A percentile compares a stretch with the other conserved stretches of the same genome.
These are phyloP conservation scores for Rubia peregrina DNA, from an alignment of 305 asterid species.

Conservation along the genomic window DNA sequence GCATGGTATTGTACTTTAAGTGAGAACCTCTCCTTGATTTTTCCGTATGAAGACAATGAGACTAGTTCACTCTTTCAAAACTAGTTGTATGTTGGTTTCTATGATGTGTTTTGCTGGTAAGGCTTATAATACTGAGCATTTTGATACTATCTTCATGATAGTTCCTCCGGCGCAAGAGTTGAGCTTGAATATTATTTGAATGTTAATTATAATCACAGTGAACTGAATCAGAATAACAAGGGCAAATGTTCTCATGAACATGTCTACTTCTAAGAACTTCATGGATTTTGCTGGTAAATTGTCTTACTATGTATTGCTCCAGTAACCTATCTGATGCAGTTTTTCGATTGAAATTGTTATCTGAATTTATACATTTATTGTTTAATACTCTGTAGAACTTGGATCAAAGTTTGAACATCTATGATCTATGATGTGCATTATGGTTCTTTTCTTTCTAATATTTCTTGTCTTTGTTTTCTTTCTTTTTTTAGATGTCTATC, in stretches of 20 bases:
- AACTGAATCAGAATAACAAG: background rate
- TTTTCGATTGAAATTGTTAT: background rate
- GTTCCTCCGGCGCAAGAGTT: background rate
- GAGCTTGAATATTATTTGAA: background rate
- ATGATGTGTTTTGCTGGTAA: background rate
- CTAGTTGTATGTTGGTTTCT: background rate
- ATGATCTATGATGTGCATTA: background rate
- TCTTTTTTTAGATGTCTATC: conserved; percentile 53
- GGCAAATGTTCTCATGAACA: too few species aligned
- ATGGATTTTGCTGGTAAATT: background rate
- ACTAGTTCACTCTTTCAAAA: background rate
- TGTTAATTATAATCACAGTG: background rate
- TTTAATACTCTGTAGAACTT: background rate
- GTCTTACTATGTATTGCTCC: background rate
- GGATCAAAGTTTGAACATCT: background rate
- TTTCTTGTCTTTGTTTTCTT: background rate
- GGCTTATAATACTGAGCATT: background rate
- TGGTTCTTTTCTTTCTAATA: background rate
- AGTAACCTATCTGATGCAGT: conserved; percentile 2
- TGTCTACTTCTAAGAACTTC: background rate
- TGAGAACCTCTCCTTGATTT: background rate
- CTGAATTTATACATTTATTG: background rate
- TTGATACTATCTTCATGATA: background rate
- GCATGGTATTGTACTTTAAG: background rate
- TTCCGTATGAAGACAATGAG: background rate